These are phyloP conservation scores for Gentiana macrophylla DNA, from an alignment of 257 asterid genomes.

Conservation along the genomic window DNA sequence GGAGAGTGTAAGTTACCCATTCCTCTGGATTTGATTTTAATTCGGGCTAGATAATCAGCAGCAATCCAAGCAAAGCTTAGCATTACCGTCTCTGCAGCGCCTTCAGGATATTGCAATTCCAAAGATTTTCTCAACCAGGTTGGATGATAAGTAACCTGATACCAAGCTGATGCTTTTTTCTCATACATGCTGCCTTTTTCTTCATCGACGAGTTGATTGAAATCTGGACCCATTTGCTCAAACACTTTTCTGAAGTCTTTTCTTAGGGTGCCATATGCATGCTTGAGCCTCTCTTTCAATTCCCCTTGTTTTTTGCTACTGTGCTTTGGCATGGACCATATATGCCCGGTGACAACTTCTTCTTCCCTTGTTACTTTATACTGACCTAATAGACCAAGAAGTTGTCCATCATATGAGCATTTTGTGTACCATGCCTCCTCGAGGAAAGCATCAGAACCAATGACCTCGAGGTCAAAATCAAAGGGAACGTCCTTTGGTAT, in stretches of 20 bases:
- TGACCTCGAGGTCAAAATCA: constrained; percentile 52
- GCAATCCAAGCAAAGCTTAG: constrained; percentile 95
- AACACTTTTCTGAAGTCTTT: constrained; percentile 73
- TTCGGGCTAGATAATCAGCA: constrained; percentile 78
- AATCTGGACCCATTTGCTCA: constrained; percentile 43
- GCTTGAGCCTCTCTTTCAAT: constrained; percentile 74
- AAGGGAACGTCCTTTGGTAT: constrained; percentile 26
- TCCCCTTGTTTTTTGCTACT: constrained; percentile 64
- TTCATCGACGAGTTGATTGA: constrained; percentile 39
- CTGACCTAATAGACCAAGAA: constrained; percentile 67
- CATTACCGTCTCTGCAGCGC: constrained; percentile 36
- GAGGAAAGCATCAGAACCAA: constrained; percentile 37
- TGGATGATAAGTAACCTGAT: constrained; percentile 65
- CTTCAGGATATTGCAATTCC: constrained; percentile 33
- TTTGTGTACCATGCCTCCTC: constrained; percentile 59
- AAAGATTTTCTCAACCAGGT: constrained; percentile 40
- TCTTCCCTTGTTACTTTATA: constrained; percentile 69
- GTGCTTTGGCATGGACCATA: constrained; percentile 83
- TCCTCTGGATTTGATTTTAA: constrained; percentile 46
- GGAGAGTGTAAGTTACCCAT: constrained; percentile 21
- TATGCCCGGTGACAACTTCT: constrained; percentile 81
- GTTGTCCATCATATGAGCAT: constrained; percentile 65
- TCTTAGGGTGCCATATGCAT: constrained; percentile 51
- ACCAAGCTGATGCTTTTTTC: constrained; percentile 92
- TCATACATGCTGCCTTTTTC: constrained; percentile 54